phyloP scores from a whole-genome alignment of 352 stramenopile species.

The Pythium apleroticum region DNA sequence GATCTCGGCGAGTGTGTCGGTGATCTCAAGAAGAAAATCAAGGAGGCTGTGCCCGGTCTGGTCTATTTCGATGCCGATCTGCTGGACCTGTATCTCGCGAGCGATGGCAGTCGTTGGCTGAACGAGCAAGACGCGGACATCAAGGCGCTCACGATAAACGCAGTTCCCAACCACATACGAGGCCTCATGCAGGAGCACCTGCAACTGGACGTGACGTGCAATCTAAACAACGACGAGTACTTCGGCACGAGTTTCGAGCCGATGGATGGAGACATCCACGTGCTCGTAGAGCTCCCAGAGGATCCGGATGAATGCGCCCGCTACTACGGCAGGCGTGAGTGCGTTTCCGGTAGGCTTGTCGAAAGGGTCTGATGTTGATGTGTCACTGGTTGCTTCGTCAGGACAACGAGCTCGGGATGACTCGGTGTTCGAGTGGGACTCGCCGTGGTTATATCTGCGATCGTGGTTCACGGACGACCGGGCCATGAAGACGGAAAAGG shows the following conservation, averaged over 20 bases:
- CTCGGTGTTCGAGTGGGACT: background rate
- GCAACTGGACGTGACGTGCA: background rate
- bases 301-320: background rate
- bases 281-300: background rate
- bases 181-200: background rate
- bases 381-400: background rate
- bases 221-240: background rate
- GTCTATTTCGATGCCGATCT: no score
- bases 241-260: background rate
- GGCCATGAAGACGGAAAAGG: background rate
- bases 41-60: no score
- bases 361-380: background rate
- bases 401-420: background rate
- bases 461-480: background rate
- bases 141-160: background rate
- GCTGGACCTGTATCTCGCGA: no score
- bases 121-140: no score
- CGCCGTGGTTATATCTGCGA: background rate
- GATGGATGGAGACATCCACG: background rate
- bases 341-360: no score
- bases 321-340: slow-evolving; percentile 1
- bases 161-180: background rate
- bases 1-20: no score
- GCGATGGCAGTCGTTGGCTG: no score
- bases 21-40: no score